These are phyloP conservation scores for Saccharomyces jurei DNA, from an alignment of 805 yeast species.

Conservation along the genomic window DNA sequence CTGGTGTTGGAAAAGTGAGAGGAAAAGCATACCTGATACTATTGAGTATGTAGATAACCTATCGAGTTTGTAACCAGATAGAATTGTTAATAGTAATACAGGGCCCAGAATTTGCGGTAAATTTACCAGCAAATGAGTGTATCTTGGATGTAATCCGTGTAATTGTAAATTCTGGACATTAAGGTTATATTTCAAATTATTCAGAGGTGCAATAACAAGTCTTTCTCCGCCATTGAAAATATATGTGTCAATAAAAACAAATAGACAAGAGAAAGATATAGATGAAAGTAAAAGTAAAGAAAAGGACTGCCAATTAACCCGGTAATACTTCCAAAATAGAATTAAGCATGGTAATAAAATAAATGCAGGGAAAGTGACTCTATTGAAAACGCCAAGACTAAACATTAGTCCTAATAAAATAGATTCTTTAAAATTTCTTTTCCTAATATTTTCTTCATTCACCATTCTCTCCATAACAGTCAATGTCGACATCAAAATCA, in stretches of 20 bases:
- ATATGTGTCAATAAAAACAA: slow-evolving; percentile 49
- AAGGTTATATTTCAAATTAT: slow-evolving; percentile 68
- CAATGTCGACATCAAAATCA: slow-evolving; percentile 35
- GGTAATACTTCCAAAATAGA: slow-evolving; percentile 36
- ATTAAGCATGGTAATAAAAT: slow-evolving; percentile 52
- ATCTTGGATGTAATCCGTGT: slow-evolving; percentile 81
- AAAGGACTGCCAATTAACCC: slow-evolving; percentile 30
- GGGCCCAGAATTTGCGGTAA: slow-evolving; percentile 84
- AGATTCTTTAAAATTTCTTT: slow-evolving; percentile 9
- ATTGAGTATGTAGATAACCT: slow-evolving; percentile 49
- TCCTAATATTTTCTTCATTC: neutral
- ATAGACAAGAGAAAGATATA: slow-evolving; percentile 27
- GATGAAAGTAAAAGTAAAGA: slow-evolving; percentile 32
- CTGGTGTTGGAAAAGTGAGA: slow-evolving; percentile 83
- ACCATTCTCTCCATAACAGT: slow-evolving; percentile 31
- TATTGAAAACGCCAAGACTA: slow-evolving; percentile 69
- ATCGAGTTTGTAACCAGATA: slow-evolving; percentile 29
- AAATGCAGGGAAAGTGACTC: slow-evolving; percentile 78
- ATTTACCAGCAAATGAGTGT: slow-evolving; percentile 67
- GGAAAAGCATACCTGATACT: slow-evolving; percentile 48
- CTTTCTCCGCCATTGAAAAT: slow-evolving; percentile 24
- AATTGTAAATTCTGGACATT: slow-evolving; percentile 46
- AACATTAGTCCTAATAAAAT: slow-evolving; percentile 40
- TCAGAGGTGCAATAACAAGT: slow-evolving; percentile 58
- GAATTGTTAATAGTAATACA: slow-evolving; percentile 31